Percentiles rank a stretch among this genome's conserved stretches.
phyloP scores from a whole-genome alignment of 345 rosid species.

The Brassica carinata region DNA sequence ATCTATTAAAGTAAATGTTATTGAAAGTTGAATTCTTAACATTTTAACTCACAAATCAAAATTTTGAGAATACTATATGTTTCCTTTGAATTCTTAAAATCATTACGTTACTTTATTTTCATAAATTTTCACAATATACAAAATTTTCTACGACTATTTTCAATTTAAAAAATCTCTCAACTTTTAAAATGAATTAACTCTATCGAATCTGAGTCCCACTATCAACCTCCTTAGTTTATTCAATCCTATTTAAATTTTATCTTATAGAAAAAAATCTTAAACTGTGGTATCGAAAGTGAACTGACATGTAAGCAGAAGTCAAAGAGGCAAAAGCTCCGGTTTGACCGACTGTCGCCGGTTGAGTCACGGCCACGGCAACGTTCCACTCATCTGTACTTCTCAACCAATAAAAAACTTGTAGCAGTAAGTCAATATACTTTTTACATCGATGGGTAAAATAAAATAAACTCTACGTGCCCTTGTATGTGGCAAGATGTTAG shows the following conservation, averaged over 20 bases:
- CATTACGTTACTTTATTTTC: too few species aligned
- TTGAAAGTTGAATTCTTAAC: too few species aligned
- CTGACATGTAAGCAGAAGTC: slow-evolving; percentile 46
- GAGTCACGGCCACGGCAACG: slow-evolving; percentile 54
- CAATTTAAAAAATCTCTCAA: too few species aligned
- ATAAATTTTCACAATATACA: too few species aligned
- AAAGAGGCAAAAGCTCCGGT: slow-evolving; percentile 55
- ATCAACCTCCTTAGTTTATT: neutral
- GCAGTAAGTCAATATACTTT: slow-evolving; percentile 3
- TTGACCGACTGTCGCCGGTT: slow-evolving; percentile 60
- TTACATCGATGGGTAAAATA: neutral
- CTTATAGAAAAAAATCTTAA: neutral
- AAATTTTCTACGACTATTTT: too few species aligned
- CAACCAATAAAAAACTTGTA: neutral
- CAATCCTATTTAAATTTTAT: neutral
- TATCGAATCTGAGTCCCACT: too few species aligned
- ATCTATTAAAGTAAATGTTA: too few species aligned
- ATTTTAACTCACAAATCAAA: too few species aligned
- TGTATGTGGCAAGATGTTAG: neutral
- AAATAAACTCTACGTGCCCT: neutral
- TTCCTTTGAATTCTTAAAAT: too few species aligned
- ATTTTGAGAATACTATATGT: too few species aligned
- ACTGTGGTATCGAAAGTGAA: neutral
- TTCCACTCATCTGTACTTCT: slow-evolving; percentile 29
- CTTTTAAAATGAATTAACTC: too few species aligned